Evolutionary conservation across 225 moss, liverwort and hornwort species (phyloP).

Genomic region (Ulota crispa): DNA sequence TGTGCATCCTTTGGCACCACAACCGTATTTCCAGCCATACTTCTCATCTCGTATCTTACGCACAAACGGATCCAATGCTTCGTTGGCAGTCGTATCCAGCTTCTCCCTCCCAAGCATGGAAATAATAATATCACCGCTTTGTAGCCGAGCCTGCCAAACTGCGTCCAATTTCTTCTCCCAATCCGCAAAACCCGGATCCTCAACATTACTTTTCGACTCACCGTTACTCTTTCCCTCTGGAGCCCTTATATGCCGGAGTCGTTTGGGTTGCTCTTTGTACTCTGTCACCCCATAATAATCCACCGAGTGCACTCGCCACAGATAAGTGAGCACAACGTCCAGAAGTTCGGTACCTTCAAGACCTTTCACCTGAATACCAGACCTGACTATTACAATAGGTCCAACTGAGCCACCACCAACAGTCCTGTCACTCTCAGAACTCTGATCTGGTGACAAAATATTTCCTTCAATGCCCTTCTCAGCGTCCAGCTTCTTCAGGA

Average conservation of each 20-base stretch:
- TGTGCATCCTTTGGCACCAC: conserved; percentile 98
- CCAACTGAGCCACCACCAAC: conserved; percentile 76
- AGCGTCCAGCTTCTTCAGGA: conserved; percentile 86
- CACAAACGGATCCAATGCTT: conserved; percentile 96
- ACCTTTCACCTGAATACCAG: conserved; percentile 95
- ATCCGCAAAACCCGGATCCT: conserved; percentile 68
- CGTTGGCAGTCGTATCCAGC: conserved; percentile 92
- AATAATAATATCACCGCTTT: conserved; percentile 86
- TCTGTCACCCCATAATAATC: conserved; percentile 92
- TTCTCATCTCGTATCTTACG: conserved; percentile 99
- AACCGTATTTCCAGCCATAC: conserved; percentile 99
- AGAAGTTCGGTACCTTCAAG: conserved; percentile 90
- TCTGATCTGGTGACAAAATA: conserved; percentile 70
- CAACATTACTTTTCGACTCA: conserved; percentile 55
- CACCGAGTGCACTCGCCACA: conserved; percentile 93
- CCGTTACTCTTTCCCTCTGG: conserved; percentile 64
- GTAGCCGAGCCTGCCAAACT: conserved; percentile 80
- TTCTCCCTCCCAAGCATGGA: conserved; percentile 98
- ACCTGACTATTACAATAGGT: conserved; percentile 91
- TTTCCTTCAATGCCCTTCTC: conserved; percentile 95
- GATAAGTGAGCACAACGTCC: conserved; percentile 89
- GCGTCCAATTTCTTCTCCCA: conserved; percentile 94
- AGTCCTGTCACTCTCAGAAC: conserved; percentile 67
- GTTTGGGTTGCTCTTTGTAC: conserved; percentile 85
- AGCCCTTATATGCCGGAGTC: conserved; percentile 79